Percentiles rank a stretch among this genome's conserved stretches.
phyloP scores from a whole-genome alignment of 2,329 filamentous ascomycete species.

The Alternaria sp. region DNA sequence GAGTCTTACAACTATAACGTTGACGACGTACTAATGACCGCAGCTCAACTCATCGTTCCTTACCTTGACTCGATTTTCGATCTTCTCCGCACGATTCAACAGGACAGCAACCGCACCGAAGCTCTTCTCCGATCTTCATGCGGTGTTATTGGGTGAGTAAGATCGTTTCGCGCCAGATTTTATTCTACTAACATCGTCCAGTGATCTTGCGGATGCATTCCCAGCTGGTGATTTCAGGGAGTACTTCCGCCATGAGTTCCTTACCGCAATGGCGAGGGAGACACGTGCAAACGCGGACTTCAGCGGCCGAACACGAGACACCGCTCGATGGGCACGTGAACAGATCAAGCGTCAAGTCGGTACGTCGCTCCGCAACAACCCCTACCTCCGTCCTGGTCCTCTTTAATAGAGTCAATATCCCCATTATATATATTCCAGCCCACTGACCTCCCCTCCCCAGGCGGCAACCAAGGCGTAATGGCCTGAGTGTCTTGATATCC shows the following conservation, averaged over 20 bases:
- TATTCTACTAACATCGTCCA: constrained; percentile 56
- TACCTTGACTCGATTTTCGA: constrained; percentile 88
- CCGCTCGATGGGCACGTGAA: constrained; percentile 95
- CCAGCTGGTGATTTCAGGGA: constrained; percentile 85
- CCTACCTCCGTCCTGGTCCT: constrained; percentile 16
- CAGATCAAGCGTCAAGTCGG: constrained; percentile 90
- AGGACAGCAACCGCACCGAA: constrained; percentile 89
- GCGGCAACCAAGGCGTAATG: constrained; percentile 48
- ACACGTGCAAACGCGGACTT: constrained; percentile 90
- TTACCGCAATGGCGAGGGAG: constrained; percentile 89
- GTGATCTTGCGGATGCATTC: constrained; percentile 93
- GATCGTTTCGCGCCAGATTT: constrained; percentile 8
- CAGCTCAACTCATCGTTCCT: constrained; percentile 74
- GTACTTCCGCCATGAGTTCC: constrained; percentile 90
- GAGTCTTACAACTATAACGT: constrained; percentile 45
- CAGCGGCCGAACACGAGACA: constrained; percentile 84
- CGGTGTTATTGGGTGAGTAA: constrained; percentile 91
- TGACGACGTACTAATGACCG: constrained; percentile 35
- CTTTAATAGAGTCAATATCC: constrained; percentile 3
- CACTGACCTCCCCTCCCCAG: constrained; percentile 37
- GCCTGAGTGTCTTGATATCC: constrained; percentile 36
- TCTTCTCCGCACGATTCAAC: constrained; percentile 80
- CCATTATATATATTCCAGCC: constrained; percentile 23
- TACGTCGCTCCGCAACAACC: constrained; percentile 36
- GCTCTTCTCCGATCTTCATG: constrained; percentile 91